Conservation (phyloP, 139 green algal genomes). For the Chlamydomonas eustigma region DNA sequence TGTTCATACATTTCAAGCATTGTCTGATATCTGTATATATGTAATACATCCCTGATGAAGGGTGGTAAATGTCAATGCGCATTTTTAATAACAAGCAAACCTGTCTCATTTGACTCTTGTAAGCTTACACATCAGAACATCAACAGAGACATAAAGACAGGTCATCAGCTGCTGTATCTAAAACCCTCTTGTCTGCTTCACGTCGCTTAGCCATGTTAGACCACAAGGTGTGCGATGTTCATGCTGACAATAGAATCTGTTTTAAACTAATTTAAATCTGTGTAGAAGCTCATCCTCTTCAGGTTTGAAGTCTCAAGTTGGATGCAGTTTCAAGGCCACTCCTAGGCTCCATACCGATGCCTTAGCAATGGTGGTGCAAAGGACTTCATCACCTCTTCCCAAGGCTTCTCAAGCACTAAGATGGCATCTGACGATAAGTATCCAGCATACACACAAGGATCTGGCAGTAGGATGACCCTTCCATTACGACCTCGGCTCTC, state of each 20-base stretch:
- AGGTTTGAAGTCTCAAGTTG: not conserved
- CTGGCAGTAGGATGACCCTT: constrained; percentile 10
- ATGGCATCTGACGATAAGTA: constrained; percentile 8
- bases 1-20: too few relatives aligned
- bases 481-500: constrained; percentile 10
- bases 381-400: constrained; percentile 28
- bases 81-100: too few relatives aligned
- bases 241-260: not conserved
- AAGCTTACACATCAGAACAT: too few relatives aligned
- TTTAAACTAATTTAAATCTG: not conserved
- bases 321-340: not conserved
- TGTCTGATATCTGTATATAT: too few relatives aligned
- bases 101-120: too few relatives aligned
- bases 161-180: not conserved
- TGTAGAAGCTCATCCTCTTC: not conserved
- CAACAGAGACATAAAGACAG: too few relatives aligned
- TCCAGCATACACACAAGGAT: constrained; percentile 19
- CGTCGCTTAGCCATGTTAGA: too few relatives aligned
- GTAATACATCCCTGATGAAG: too few relatives aligned
- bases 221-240: not conserved
- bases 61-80: too few relatives aligned
- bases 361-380: constrained; percentile 29
- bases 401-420: constrained; percentile 40
- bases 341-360: constrained; percentile 28
- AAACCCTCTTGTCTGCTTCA: not conserved